Percentiles rank a stretch among this genome's conserved stretches.
These are phyloP conservation scores for Quercus variabilis DNA, from an alignment of 306 rosid species.

Conservation along the genomic window DNA sequence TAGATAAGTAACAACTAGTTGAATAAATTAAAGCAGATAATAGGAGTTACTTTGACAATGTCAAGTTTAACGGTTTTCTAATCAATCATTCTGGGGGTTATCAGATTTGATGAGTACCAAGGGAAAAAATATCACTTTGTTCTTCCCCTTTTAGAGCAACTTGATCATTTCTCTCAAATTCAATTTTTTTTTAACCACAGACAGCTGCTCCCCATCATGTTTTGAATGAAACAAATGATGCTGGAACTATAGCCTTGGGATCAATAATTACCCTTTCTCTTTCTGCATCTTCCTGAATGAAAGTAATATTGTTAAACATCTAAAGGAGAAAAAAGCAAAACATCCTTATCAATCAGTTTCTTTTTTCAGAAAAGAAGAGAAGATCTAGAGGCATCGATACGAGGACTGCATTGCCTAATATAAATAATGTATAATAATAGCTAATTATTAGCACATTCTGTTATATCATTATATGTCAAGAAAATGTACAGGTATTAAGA, in stretches of 20 bases:
- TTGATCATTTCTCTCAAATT: neutral
- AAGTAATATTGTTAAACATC: slow-evolving; percentile 19
- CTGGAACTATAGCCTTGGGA: slow-evolving; percentile 65
- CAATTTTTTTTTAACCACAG: slow-evolving; percentile 43
- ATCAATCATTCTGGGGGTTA: slow-evolving; percentile 15
- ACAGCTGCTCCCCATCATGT: slow-evolving; percentile 88
- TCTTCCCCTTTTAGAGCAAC: slow-evolving; percentile 16
- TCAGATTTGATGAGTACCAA: neutral
- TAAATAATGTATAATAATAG: neutral
- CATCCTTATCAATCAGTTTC: neutral
- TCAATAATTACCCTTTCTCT: slow-evolving; percentile 55
- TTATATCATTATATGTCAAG: no score
- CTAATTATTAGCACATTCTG: neutral
- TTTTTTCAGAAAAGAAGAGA: neutral
- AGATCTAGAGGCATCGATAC: neutral
- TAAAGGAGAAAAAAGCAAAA: neutral
- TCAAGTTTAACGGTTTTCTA: slow-evolving; percentile 1
- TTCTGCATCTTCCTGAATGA: slow-evolving; percentile 70
- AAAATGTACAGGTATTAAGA: neutral
- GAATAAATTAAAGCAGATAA: slow-evolving; percentile 8
- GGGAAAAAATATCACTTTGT: neutral
- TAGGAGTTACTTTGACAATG: neutral
- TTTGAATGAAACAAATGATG: slow-evolving; percentile 90
- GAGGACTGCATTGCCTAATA: neutral
- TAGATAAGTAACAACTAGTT: neutral